phyloP scores from a whole-genome alignment of 176 grass and related monocot species.

The Oropetium thomaeum region DNA sequence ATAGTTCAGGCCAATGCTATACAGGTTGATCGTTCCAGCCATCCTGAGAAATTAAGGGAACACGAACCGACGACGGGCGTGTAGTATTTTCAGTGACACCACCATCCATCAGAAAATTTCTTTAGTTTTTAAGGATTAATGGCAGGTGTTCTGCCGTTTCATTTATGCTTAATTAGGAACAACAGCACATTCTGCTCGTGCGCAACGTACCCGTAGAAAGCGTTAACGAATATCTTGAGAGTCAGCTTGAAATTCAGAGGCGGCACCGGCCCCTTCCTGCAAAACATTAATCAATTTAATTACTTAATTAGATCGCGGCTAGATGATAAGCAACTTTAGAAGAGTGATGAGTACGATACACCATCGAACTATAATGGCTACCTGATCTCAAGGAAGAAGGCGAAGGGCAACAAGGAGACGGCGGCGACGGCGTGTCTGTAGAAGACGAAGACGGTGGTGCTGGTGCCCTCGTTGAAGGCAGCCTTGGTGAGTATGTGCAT shows the following conservation, averaged over 20 bases:
- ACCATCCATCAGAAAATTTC: too few relatives aligned
- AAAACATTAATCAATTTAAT: too few relatives aligned
- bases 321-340: too few relatives aligned
- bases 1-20: conserved; percentile 61
- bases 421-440: conserved; percentile 61
- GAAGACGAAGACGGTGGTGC: conserved; percentile 67
- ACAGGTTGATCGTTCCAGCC: conserved; percentile 60
- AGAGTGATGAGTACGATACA: background rate
- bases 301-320: too few relatives aligned
- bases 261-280: conserved; percentile 41
- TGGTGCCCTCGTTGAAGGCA: conserved; percentile 59
- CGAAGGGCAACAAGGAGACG: conserved; percentile 50
- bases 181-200: background rate
- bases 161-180: background rate
- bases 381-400: conserved; percentile 58
- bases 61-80: background rate
- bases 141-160: too few relatives aligned
- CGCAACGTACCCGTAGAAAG: conserved; percentile 47
- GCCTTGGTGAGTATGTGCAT: conserved; percentile 71
- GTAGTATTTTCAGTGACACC: background rate
- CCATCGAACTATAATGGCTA: background rate
- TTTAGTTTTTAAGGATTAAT: too few relatives aligned
- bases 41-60: conserved; percentile 45
- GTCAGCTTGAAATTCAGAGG: conserved; percentile 41
- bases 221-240: conserved; percentile 51